Base-by-base conservation (phyloP, 805 yeast species). In the Wickerhamiella qilinensis region DNA sequence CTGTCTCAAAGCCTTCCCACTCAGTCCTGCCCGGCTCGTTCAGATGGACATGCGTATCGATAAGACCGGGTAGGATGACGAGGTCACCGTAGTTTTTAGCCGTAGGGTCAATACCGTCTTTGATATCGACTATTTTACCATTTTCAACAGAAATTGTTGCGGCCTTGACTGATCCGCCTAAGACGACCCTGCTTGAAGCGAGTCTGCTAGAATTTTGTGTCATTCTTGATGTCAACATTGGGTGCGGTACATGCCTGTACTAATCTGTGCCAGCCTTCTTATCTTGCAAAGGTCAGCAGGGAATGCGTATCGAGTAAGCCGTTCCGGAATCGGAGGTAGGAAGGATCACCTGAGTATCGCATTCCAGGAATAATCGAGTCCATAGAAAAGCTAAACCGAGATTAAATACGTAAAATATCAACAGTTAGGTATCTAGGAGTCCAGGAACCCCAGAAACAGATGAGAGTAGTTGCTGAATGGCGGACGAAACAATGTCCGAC, bases 1-100 rank as follows among this genome's bases (percentile, higher is more conserved):
- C 97, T 0, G 94, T 79, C n/a, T 76, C 94, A 55, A 88, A 86
- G 1, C 97, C 97, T 58, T 86, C 97, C 97, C 97, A 86, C 45
- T 85, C 94, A 1, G 96, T 86, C 49, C 96, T 65, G n/a, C 97
- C 97, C 0, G 97, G 96, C 50, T 88, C 97, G 56, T 88, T 88
- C 48, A 86, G 62, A 53, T 86, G 97, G 20, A 86, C 97, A 56
- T 86, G 97, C 4, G 94, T 71, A 53, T 86, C 97, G 3, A 86
- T 93, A 22, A 86, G 67, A 0, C 97, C 97, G 0, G 97, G 96
- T 64, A 88, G 63, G 11, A 86, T 67, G 24, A 70, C 71, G 17
- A 63, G 55, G 1, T 86, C 84, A 3, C 78, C 64, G 3, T 76
- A 74, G 44, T 75, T 65, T 31, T 75, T 57, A 12, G 51, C 45